Conservation (phyloP, 2,329 filamentous ascomycete genomes). For the Microsporum ferrugineum region DNA sequence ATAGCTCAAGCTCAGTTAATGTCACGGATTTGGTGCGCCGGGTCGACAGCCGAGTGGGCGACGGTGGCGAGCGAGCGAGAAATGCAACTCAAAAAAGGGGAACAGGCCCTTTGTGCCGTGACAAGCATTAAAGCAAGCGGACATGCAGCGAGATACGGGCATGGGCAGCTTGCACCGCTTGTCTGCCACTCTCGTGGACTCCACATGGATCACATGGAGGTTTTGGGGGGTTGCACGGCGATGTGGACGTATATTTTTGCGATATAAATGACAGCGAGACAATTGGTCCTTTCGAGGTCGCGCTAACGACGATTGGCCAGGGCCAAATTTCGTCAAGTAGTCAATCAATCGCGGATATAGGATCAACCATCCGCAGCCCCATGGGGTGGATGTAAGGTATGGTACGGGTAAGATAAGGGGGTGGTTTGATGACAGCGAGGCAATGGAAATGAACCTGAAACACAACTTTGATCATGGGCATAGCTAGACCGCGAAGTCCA, state of each 20-base stretch:
- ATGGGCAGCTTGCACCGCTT: neutral
- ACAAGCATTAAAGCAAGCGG: neutral
- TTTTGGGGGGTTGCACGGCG: neutral
- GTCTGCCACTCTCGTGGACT: neutral
- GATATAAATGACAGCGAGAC: neutral
- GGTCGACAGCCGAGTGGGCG: neutral
- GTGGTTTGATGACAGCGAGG: neutral
- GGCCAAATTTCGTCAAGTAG: neutral
- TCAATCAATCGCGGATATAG: neutral
- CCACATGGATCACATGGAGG: slow-evolving; percentile 5
- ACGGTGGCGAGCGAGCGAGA: neutral
- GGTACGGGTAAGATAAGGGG: neutral
- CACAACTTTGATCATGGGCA: neutral
- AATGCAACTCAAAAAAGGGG: neutral
- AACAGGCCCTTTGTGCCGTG: neutral
- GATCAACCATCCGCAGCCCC: neutral
- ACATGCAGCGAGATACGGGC: neutral
- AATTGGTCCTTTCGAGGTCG: neutral
- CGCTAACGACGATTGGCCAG: neutral
- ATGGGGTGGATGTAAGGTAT: neutral
- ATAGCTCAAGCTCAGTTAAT: neutral
- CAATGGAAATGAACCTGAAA: neutral
- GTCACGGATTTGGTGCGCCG: neutral
- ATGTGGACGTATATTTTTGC: neutral
- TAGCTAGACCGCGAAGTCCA: neutral